These are phyloP conservation scores for Avena atlantica DNA, from an alignment of 176 grass and related monocot genomes.

Conservation along the genomic window DNA sequence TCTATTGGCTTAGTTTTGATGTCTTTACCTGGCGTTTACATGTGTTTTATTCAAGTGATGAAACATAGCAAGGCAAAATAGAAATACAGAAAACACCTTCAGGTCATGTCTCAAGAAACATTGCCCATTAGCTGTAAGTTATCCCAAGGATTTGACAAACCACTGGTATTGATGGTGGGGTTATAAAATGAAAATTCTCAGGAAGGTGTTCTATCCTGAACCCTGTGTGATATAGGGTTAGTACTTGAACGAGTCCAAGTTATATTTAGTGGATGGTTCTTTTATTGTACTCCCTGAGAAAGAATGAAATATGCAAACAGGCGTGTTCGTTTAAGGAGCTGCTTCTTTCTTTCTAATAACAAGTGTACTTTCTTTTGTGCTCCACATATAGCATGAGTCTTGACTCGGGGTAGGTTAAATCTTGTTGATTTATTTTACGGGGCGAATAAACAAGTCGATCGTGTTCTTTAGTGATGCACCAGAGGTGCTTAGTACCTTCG, in stretches of 20 bases:
- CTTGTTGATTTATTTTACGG: not conserved
- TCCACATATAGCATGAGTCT: constrained; percentile 11
- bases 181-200: constrained; percentile 21
- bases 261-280: not conserved
- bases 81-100: not conserved
- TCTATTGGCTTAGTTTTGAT: not conserved
- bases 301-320: constrained; percentile 6
- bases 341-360: constrained; percentile 12
- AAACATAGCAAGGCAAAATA: constrained; percentile 1
- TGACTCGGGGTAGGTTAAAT: not conserved
- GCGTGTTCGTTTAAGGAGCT: constrained; percentile 1
- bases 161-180: not conserved
- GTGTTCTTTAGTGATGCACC: not conserved
- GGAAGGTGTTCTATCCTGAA: constrained; percentile 33
- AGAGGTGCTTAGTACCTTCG: not conserved
- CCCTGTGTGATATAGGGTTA: not conserved
- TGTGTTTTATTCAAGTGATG: not conserved
- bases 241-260: not conserved
- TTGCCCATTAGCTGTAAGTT: constrained; percentile 27
- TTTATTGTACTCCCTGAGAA: constrained; percentile 17
- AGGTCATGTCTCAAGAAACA: constrained; percentile 5
- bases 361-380: not conserved
- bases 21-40: not conserved
- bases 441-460: not conserved
- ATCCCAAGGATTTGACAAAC: constrained; percentile 16